Evolutionary conservation across 768 basidiomycete genomes (phyloP).

Genomic region (Calvatia gigantea): DNA sequence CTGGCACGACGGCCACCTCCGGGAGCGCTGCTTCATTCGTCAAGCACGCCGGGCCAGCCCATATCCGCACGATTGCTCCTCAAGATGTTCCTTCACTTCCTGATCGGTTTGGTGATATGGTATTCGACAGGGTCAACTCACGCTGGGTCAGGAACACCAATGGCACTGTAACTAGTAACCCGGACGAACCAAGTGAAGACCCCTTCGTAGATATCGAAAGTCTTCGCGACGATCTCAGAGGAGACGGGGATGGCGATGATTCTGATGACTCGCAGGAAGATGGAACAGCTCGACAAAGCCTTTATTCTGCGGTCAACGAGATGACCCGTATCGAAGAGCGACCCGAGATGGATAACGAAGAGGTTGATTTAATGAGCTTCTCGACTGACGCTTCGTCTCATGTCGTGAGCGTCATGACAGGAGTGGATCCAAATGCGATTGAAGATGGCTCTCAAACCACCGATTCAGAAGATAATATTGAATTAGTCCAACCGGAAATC

Average conservation of each 20-base stretch:
- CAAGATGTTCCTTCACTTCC: constrained; percentile 74
- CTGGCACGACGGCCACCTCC: constrained; percentile 66
- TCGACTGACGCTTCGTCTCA: constrained; percentile 64
- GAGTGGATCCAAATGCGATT: constrained; percentile 34
- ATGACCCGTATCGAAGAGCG: constrained; percentile 50
- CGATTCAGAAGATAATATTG: constrained; percentile 48
- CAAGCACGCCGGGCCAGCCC: constrained; percentile 77
- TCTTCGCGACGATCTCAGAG: constrained; percentile 58
- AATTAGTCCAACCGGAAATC: constrained; percentile 28
- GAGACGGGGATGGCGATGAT: constrained; percentile 20
- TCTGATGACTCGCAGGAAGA: constrained; percentile 12
- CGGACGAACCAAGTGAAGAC: constrained; percentile 67
- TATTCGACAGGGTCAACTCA: constrained; percentile 80
- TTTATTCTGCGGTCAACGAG: constrained; percentile 19
- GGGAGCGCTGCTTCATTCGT: constrained; percentile 79
- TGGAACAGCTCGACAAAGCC: constrained; percentile 10
- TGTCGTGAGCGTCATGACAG: constrained; percentile 49
- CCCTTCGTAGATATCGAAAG: constrained; percentile 93
- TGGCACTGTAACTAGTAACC: constrained; percentile 22
- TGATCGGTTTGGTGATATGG: constrained; percentile 82
- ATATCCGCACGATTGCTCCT: constrained; percentile 78
- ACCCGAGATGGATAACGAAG: constrained; percentile 58
- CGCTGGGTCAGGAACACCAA: constrained; percentile 74
- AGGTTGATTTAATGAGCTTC: constrained; percentile 67
- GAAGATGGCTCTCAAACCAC: constrained; percentile 43